phyloP scores from a whole-genome alignment of 768 basidiomycete species.

The Pisolithus orientalis region DNA sequence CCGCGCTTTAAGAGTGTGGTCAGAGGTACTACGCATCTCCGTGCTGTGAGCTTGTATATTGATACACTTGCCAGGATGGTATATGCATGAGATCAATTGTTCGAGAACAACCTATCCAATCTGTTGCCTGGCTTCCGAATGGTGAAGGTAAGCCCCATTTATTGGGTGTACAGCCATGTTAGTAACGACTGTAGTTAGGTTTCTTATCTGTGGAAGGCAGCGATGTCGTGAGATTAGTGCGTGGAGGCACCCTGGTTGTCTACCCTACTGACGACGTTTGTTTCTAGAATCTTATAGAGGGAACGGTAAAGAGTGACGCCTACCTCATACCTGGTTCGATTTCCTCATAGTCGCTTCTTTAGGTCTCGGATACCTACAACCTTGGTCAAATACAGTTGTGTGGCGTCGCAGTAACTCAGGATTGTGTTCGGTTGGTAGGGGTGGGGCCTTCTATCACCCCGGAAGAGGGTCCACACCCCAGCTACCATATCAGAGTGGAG shows the following conservation, averaged over 20 bases:
- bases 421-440: conserved; percentile 41
- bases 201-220: conserved; percentile 50
- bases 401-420: conserved; percentile 45
- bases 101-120: conserved; percentile 38
- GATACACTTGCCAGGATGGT: conserved; percentile 33
- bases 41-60: conserved; percentile 1
- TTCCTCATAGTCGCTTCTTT: neutral
- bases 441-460: conserved; percentile 43
- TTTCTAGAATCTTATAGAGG: conserved; percentile 30
- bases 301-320: too few species aligned
- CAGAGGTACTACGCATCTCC: conserved; percentile 29
- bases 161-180: conserved; percentile 6
- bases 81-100: conserved; percentile 47
- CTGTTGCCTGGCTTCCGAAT: conserved; percentile 45
- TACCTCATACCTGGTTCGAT: too few species aligned
- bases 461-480: conserved; percentile 39
- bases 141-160: conserved; percentile 34
- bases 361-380: conserved; percentile 36
- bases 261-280: conserved; percentile 7
- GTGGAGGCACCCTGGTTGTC: conserved; percentile 8
- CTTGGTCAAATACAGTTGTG: conserved; percentile 41
- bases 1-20: conserved; percentile 48
- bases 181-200: conserved; percentile 23
- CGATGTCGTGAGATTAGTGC: conserved; percentile 39
- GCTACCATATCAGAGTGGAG: conserved; percentile 41